Conservation (phyloP, 2,329 filamentous ascomycete species). For the Mollisia scopiformis region DNA sequence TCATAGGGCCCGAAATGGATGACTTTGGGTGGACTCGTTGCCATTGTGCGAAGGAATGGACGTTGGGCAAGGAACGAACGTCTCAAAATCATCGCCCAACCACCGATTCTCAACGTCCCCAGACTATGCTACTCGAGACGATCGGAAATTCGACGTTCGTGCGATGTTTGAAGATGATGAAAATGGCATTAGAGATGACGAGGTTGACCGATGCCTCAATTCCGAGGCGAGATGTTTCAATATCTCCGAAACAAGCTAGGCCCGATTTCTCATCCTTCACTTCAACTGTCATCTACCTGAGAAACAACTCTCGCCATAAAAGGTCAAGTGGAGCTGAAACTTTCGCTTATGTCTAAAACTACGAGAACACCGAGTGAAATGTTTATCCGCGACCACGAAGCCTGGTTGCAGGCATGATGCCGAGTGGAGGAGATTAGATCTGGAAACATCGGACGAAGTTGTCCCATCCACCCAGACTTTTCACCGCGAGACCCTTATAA, state of each 20-base stretch:
- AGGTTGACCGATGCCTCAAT: constrained; percentile 2
- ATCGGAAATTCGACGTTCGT: not conserved
- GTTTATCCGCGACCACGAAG: not conserved
- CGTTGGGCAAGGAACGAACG: constrained; percentile 1
- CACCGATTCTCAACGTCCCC: not conserved
- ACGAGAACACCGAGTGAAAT: not conserved
- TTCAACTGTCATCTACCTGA: constrained; percentile 7
- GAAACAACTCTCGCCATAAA: constrained; percentile 8
- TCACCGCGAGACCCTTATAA: not conserved
- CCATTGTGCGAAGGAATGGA: constrained; percentile 25
- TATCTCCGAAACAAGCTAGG: constrained; percentile 11
- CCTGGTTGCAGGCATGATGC: not conserved
- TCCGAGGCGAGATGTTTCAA: constrained; percentile 1
- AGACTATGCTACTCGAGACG: not conserved
- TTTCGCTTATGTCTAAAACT: not conserved
- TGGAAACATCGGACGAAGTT: constrained; percentile 13
- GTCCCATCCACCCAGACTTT: constrained; percentile 3
- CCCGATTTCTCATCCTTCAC: constrained; percentile 11
- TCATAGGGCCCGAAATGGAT: constrained; percentile 77
- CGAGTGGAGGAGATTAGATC: not conserved
- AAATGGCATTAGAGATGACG: constrained; percentile 1
- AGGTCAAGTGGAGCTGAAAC: not conserved
- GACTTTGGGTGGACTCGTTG: constrained; percentile 33
- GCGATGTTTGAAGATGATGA: constrained; percentile 4
- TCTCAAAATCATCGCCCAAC: constrained; percentile 23